Base-by-base conservation (phyloP, 2,329 filamentous ascomycete species). In the Apiospora koreana region DNA sequence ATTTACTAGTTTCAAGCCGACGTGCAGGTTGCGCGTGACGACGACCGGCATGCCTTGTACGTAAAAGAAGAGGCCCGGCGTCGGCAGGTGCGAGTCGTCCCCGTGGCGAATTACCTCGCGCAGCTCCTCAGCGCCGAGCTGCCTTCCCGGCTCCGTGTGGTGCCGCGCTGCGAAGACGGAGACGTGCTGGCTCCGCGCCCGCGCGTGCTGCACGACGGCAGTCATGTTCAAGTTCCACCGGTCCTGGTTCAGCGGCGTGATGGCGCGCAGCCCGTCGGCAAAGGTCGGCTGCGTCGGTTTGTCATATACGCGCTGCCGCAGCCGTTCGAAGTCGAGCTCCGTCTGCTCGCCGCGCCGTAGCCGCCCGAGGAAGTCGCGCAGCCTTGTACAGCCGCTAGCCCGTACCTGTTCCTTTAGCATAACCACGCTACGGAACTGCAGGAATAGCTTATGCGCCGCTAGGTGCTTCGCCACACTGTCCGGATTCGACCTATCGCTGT, bases 381-480 rank as follows among this genome's bases (percentile, higher is more conserved):
- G 69, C 64, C 62, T 67, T 45, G 42, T 18, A 68, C 65, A 71
- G 50, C 71, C 48, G 50, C 66, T 62, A 12, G 68, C 43, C 28
- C 69, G 69, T 41, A 72, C 71, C 69, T 72, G 69, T 23, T 72
- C 67, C 16, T 50, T 67, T 38, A 72, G 71, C 58, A 72, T 72
- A 43, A 72, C 64, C 23, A 71, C 67, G 65, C 1, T 21, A 5
- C 41, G 41, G 65, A 71, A 72, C 54, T 67, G 69, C 31, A 72
- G 69, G 43, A 45, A 45, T 21, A 45, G 71, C 54, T 64, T 72
- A 25, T 72, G 48, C 41, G 69, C 54, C 2, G 65, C 65, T 43
- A 72, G 16, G 46, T 71, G 65, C 43, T 45, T 69, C 65, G 50
- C 58, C 16, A 46, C 12, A 50, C 65, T 69, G 35, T 68, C 71